phyloP scores from a whole-genome alignment of 129 eudicot species.

The sunflower (Helianthus annuus) region HanXRQr2.0-SUNRISE NC_035447.2:4822065-4822564 shows the following conservation, averaged over 20 bases:
- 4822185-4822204: constrained; percentile 49
- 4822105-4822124: constrained; percentile 51
- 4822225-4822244: constrained; percentile 94
- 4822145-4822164: not conserved
- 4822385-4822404: not conserved
- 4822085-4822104: constrained; percentile 88
- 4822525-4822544: too few relatives aligned
- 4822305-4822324: constrained; percentile 91
- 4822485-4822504: too few relatives aligned
- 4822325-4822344: constrained; percentile 64
- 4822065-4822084: constrained; percentile 85
- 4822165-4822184: constrained; percentile 6
- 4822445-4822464: too few relatives aligned
- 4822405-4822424: not conserved
- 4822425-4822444: not conserved
- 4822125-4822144: constrained; percentile 23
- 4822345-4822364: not conserved
- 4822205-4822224: constrained; percentile 92
- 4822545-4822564: too few relatives aligned
- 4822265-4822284: constrained; percentile 88
- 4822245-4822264: constrained; percentile 78
- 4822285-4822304: constrained; percentile 94
- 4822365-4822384: constrained; percentile 22
- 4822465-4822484: too few relatives aligned
- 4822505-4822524: too few relatives aligned